Conservation (phyloP, 805 yeast species). For the Yamadazyma sp. region DNA sequence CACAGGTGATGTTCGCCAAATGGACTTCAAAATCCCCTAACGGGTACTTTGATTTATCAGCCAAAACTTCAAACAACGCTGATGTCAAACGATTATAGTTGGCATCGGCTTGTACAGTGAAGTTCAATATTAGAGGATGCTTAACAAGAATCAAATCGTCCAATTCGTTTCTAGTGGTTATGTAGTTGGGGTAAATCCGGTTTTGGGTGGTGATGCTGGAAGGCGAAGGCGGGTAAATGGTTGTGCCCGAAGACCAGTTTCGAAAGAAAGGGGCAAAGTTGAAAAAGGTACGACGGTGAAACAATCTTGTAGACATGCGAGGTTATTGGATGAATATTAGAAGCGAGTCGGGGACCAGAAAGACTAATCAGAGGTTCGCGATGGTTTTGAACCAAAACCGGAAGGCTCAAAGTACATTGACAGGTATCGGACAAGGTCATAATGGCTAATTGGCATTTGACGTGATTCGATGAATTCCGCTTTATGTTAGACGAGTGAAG, state of each 20-base stretch:
- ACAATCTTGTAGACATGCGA: not conserved
- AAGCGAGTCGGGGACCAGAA: conserved; percentile 3
- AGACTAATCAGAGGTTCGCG: no score
- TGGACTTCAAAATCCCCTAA: conserved; percentile 50
- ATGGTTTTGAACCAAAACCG: no score
- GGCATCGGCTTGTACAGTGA: conserved; percentile 66
- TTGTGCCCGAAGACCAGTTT: conserved; percentile 5
- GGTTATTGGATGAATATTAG: not conserved
- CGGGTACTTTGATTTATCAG: conserved; percentile 25
- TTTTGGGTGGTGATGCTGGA: conserved; percentile 38
- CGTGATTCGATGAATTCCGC: no score
- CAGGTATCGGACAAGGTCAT: no score
- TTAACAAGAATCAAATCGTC: conserved; percentile 52
- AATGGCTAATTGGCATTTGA: no score
- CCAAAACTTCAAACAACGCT: conserved; percentile 43
- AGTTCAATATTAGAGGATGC: conserved; percentile 68
- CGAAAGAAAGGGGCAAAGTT: conserved; percentile 2
- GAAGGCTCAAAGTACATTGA: no score
- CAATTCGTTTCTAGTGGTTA: conserved; percentile 59
- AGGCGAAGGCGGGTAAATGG: conserved; percentile 44
- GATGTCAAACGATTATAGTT: conserved; percentile 63
- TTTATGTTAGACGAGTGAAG: no score
- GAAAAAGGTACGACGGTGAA: conserved; percentile 6
- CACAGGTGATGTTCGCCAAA: conserved; percentile 71
- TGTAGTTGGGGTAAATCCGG: conserved; percentile 38